Evolutionary conservation across 1,284 basidiomycete genomes (phyloP).

Genomic region (Thelephora terrestris): DNA sequence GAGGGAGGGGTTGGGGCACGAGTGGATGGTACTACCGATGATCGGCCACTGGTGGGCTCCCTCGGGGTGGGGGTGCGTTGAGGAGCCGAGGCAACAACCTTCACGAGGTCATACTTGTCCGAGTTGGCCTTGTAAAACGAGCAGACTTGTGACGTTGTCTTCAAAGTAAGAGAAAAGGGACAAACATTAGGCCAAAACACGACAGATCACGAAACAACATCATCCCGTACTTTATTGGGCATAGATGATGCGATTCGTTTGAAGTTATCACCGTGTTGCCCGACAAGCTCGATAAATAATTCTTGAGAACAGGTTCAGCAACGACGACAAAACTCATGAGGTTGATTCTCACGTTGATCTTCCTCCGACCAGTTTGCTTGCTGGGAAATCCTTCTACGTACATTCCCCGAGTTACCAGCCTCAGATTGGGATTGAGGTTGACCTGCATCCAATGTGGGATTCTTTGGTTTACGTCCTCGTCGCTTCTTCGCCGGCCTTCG

Average conservation of each 20-base stretch:
- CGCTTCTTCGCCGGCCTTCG: background rate
- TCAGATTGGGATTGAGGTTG: background rate
- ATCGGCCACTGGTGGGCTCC: no score
- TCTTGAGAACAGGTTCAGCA: constrained; percentile 35
- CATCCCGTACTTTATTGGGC: constrained; percentile 50
- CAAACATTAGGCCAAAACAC: background rate
- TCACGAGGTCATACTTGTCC: constrained; percentile 34
- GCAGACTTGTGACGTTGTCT: constrained; percentile 69
- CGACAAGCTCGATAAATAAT: constrained; percentile 53
- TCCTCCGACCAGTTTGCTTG: constrained; percentile 39
- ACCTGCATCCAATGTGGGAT: background rate
- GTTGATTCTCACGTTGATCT: constrained; percentile 39
- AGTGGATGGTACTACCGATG: no score
- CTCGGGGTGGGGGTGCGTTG: constrained; percentile 25
- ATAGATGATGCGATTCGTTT: constrained; percentile 65
- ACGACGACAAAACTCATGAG: constrained; percentile 15
- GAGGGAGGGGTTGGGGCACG: no score
- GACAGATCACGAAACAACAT: constrained; percentile 5
- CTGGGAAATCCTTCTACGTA: background rate
- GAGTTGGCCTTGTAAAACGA: constrained; percentile 52
- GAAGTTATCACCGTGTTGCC: constrained; percentile 66
- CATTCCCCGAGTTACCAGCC: constrained; percentile 6
- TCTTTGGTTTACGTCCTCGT: background rate
- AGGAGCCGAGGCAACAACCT: constrained; percentile 25
- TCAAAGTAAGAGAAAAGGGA: constrained; percentile 1